Base-by-base conservation (phyloP, 441 rosid species). In the Brassica balearica region DNA sequence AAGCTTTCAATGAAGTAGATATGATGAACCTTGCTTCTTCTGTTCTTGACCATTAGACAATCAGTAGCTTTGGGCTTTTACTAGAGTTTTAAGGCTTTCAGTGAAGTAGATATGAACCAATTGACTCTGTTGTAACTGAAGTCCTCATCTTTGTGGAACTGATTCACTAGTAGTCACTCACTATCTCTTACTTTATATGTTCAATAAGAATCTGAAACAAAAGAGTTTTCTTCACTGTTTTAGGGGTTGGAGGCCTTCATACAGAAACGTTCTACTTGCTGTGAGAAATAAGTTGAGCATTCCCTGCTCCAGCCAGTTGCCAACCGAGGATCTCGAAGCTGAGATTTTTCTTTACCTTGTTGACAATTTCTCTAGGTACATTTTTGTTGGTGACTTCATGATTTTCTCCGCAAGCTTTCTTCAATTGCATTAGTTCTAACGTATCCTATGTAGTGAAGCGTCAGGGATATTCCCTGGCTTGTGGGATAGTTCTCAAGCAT, bases 201-300 rank as follows among this genome's bases (percentile, higher is more conserved):
- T 17, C 17, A 17, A 17, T 17, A 17, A 17, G 17, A 17, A 17
- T 59, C 68, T 1, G 0, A 23, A 25, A 12, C 38, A 9, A 6
- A 10, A 36, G 5, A 56, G 43, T 51, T 68, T 61, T 59, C 67
- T 61, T 51, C 68, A 55, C 58, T 73, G 76, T 68, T 32, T 73
- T 73, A 93, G 99, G 87, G 98, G 98, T 64, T 95, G 99, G 99
- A 87, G 93, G 80, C 99, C 98, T 81, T 87, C 96, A 5, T 95
- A 95, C 68, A 90, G 91, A 82, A 87, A 85, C 65, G 94, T 88
- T 63, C 77, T 93, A 88, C 95, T 95, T 87, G 83, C 89, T 27
- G 92, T 91, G 72, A 89, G 92, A 80, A 84, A 88, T 77, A 85
- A 87, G 72, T 78, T 95, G 68, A 85, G 63, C 38, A 73, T 95